Base-by-base conservation (phyloP, 108 stramenopile genomes). In the Conticribra weissflogii region DNA sequence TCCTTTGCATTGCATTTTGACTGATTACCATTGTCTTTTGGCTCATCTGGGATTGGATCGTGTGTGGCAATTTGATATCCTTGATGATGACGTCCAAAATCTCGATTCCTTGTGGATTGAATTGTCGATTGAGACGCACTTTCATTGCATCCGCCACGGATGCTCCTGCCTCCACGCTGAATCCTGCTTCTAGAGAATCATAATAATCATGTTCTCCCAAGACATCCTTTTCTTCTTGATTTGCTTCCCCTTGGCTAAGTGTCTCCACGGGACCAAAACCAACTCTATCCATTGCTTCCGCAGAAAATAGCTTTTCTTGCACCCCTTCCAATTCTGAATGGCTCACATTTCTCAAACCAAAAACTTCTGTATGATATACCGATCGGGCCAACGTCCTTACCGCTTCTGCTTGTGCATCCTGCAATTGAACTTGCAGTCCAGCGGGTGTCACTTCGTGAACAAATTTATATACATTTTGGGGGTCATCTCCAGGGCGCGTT, bases 391-490 rank as follows among this genome's bases (percentile, higher is more conserved):
- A 73, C 7, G 69, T 64, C 45, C 81, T 24, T 15, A 80, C 79
- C 34, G 74, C 81, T 50, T 76, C 59, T 4, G 61, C 79, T 28
- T 77, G 62, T 1, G 82, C 84, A 28, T 60, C 78, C 27, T 53
- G 44, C 12, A 85, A 55, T 53, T 81, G 84, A 36, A 76, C 49
- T 63, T 81, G 75, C 45, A 85, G 55, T 14, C 84, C 81, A 18
- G 60, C 32, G n/a, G 84, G 66, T n/a, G 74, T 82, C 2, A 85
- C 81, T 69, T 85, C 77, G 44, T 85, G 84, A 1, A 83, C 81
- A 48, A 85, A 85, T 29, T 54, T 82, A 21, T 70, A 79, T 3
- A 85, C 84, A 61, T 79, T 74, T 4, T 24, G 3, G 2, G 84
- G 81, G 30, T 85, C 69, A 58, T 85, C 84, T 17, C 69, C 57